These are phyloP conservation scores for Tritrichomonas musculus DNA, from an alignment of 208 protist genomes.

Conservation along the genomic window DNA sequence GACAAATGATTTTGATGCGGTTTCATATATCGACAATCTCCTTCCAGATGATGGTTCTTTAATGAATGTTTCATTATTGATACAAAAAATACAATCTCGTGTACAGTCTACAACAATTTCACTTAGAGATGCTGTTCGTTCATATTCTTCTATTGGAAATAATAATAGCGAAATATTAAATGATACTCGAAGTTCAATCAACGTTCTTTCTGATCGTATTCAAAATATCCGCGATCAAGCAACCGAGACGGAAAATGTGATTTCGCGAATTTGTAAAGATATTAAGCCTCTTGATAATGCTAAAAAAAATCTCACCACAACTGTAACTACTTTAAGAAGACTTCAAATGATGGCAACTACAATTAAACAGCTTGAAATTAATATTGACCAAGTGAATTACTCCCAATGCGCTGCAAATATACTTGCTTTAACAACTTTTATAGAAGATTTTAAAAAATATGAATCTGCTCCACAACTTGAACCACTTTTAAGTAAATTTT, in stretches of 20 bases:
- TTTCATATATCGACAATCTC: neutral
- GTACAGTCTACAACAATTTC: neutral
- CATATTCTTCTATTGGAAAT: neutral
- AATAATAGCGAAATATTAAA: neutral
- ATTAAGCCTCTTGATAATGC: neutral
- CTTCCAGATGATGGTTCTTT: neutral
- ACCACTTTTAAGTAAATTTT: slow-evolving; percentile 2
- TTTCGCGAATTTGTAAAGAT: neutral
- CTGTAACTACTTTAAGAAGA: neutral
- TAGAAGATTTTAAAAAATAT: slow-evolving; percentile 25
- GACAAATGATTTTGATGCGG: neutral
- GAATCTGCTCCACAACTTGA: neutral
- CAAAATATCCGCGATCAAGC: neutral
- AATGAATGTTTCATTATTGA: neutral
- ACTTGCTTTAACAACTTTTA: neutral
- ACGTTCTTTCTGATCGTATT: neutral
- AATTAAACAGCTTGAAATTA: neutral
- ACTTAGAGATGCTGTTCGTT: neutral
- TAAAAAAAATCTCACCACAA: neutral
- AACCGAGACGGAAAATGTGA: neutral
- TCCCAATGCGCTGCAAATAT: neutral
- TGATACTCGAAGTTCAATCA: neutral
- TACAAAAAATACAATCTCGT: neutral
- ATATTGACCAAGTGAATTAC: neutral
- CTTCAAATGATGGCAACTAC: slow-evolving; percentile 5